Base-by-base conservation (phyloP, 1,284 basidiomycete species). In the Megacollybia platyphylla region DNA sequence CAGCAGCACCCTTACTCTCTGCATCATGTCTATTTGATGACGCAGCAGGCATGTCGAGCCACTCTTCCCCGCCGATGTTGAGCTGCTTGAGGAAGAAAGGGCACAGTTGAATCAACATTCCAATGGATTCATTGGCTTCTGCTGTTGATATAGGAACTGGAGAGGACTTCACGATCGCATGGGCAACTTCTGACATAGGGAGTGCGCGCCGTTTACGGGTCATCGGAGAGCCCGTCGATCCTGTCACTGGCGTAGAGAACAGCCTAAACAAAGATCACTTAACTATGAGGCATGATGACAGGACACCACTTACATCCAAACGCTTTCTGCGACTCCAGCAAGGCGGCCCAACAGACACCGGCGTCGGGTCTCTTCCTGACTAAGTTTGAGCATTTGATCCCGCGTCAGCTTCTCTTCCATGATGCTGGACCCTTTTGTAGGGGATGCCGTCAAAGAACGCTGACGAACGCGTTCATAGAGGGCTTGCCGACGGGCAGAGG, bases 41-140 rank as follows among this genome's bases (percentile, higher is more conserved):
- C 2, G 70, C 55, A 10, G 77, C 68, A 26, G 84, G 83, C 83
- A 86, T 87, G 58, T 87, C 85, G 6, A 87, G 61, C 84, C 83
- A 87, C 42, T 81, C 80, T 52, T 77, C 75, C n/a, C 75, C 73
- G 6, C 62, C 71, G 13, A 87, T 70, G 48, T 71, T 63, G 7
- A 85, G 60, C 40, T 63, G 65, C 51, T 68, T 76, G 44, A 88
- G 56, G 63, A 87, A 87, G 61, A 87, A 87, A 0, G 84, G 84
- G 52, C 85, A 87, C 11, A 87, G 59, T 32, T 68, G 68, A 5
- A 68, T 63, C 40, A 88, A 66, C 56, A 87, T 65, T 15, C 61
- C 60, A 32, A 88, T 57, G 2, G 82, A 86, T 51, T 87, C 83
- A 40, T 70, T 71, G 2, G 84, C 83, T 58, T 88, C 84, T 7